phyloP scores from a whole-genome alignment of 2,329 filamentous ascomycete genomes.

The Akanthomyces lecanii region DNA sequence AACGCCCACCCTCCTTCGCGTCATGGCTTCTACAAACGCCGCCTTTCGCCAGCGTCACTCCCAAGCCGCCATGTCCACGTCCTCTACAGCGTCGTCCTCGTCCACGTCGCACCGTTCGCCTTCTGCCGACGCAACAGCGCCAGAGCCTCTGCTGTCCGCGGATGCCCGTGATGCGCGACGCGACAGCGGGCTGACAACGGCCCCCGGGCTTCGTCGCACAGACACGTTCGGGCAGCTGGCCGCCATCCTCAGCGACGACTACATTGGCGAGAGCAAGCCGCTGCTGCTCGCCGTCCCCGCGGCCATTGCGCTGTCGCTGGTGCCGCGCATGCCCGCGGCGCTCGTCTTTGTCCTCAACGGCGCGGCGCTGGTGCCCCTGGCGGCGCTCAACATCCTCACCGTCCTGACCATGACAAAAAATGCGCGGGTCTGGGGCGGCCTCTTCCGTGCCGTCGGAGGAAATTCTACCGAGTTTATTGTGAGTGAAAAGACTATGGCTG shows the following conservation, averaged over 20 bases:
- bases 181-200: not conserved
- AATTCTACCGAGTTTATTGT: slow-evolving; percentile 19
- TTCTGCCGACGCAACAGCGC: not conserved
- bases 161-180: not conserved
- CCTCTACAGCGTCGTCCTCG: not conserved
- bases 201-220: slow-evolving; percentile 4
- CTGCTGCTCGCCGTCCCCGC: slow-evolving; percentile 17
- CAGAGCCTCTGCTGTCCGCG: not conserved
- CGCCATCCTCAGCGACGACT: slow-evolving; percentile 15
- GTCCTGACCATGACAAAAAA: slow-evolving; percentile 16
- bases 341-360: slow-evolving; percentile 17
- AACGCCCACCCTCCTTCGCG: too few species aligned
- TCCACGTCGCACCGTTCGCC: not conserved
- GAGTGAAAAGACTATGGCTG: not conserved
- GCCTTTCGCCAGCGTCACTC: slow-evolving; percentile 13
- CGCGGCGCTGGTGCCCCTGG: slow-evolving; percentile 18
- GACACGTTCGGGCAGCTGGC: slow-evolving; percentile 18
- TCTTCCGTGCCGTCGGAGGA: slow-evolving; percentile 17
- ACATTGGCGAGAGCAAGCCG: slow-evolving; percentile 18
- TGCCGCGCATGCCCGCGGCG: not conserved
- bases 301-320: slow-evolving; percentile 7
- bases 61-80: slow-evolving; percentile 9
- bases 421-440: slow-evolving; percentile 13
- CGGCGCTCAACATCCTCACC: slow-evolving; percentile 17
- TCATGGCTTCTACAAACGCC: slow-evolving; percentile 5